A percentile compares a stretch with the other conserved stretches of the same genome.
Conservation (phyloP, 805 yeast species). For the Saturnispora saitoi region DNA sequence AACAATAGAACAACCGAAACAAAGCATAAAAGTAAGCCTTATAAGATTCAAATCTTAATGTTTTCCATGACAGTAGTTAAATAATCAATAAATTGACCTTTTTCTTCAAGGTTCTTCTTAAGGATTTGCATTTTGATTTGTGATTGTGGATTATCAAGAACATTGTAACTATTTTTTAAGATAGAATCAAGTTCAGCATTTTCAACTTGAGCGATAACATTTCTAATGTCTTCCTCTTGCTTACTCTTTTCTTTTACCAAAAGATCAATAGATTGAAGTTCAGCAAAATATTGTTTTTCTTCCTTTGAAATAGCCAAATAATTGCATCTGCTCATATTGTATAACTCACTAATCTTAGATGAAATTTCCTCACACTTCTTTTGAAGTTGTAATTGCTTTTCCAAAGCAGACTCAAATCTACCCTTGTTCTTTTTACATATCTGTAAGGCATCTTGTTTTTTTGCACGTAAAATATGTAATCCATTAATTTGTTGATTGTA, state of each 20-base stretch:
- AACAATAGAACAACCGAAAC: too few relatives aligned
- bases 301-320: constrained; percentile 19
- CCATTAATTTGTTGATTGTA: constrained; percentile 22
- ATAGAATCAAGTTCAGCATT: constrained; percentile 15
- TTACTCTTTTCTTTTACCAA: constrained; percentile 16
- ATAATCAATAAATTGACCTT: constrained; percentile 10
- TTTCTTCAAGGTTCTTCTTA: constrained; percentile 16
- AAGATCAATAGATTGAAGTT: constrained; percentile 18
- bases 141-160: constrained; percentile 6
- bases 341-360: not conserved
- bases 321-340: constrained; percentile 4
- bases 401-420: constrained; percentile 5
- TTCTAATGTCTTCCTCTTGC: constrained; percentile 12
- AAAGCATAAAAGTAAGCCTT: too few relatives aligned
- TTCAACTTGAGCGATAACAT: constrained; percentile 13
- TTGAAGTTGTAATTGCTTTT: constrained; percentile 24
- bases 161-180: constrained; percentile 1
- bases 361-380: constrained; percentile 14
- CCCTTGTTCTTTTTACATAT: not conserved
- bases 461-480: constrained; percentile 12
- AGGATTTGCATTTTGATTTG: constrained; percentile 11
- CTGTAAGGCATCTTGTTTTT: constrained; percentile 3
- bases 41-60: not conserved
- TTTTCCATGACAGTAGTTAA: constrained; percentile 9
- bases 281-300: constrained; percentile 20